Base-by-base conservation (phyloP, 768 basidiomycete species). In the Naganishia vaughanmartiniae region DNA sequence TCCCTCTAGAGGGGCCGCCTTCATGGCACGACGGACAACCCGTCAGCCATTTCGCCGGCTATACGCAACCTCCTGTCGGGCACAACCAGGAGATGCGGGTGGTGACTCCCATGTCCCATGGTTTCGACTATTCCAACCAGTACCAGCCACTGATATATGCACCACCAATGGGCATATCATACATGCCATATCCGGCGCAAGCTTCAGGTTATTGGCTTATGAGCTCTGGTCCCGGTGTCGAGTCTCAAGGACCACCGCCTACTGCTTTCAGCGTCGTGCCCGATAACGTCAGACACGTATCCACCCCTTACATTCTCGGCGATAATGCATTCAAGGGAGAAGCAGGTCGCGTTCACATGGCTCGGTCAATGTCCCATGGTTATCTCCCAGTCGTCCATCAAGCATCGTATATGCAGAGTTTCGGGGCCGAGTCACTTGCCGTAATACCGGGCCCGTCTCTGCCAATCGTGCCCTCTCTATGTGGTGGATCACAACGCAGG, bases 331-430 rank as follows among this genome's bases (percentile, higher is more conserved):
- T 26, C 60, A 63, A 30, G 11, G 24, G 4, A 30, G 60, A 63
- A 15, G n/a, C 31, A 45, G n/a, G 26, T 28, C 24, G 19, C n/a
- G 24, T 19, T 10, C 24, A 15, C 24, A 63, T 63, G 39, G 39
- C 60, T 5, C 26, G 60, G 24, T 63, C 60, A 45, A 10, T 63
- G 3, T 63, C 60, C 10, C 60, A 63, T 45, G 60, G 60, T 24
- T 63, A 63, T 63, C 24, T 63, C n/a, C 60, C 60, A 24, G 24
- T 63, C 24, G n/a, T 63, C 12, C 39, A 45, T 14, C 60, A 63
- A 14, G 28, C 19, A 9, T 34, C 57, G 33, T 30, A 63, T 34
- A 2, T 45, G 17, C 60, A 42, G 39, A 36, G 9, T n/a, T 63
- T 26, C 39, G 24, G 28, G 42, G 39, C 24, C 6, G 60, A 19